Percentiles rank a stretch among this genome's conserved stretches.
phyloP scores from a whole-genome alignment of 1,284 basidiomycete species.

The Ceratorhiza oryzae-sativae region DNA sequence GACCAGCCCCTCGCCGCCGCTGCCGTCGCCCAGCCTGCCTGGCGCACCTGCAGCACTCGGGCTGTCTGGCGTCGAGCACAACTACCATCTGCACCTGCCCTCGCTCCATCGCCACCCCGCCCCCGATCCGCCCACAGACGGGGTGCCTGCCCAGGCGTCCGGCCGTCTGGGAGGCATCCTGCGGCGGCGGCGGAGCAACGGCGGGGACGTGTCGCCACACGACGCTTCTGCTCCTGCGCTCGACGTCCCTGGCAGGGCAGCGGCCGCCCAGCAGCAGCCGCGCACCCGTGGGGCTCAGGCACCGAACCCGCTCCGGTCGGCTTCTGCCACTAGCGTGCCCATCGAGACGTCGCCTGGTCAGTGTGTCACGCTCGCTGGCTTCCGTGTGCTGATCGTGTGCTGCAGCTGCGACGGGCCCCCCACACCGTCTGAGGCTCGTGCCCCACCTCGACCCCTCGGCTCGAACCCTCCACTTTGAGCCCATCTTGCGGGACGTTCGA shows the following conservation, averaged over 20 bases:
- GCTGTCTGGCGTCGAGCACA: slow-evolving; percentile 11
- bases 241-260: background rate
- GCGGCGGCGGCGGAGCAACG: slow-evolving; percentile 23
- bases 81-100: slow-evolving; percentile 26
- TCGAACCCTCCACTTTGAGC: slow-evolving; percentile 90
- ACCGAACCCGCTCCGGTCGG: background rate
- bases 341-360: background rate
- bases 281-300: background rate
- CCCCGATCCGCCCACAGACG: background rate
- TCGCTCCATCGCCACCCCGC: slow-evolving; percentile 26
- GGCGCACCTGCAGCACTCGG: background rate
- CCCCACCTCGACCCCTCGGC: slow-evolving; percentile 87
- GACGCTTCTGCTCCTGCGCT: background rate
- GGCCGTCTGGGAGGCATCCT: slow-evolving; percentile 31
- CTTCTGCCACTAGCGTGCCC: background rate
- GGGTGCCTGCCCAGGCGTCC: background rate
- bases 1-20: slow-evolving; percentile 3
- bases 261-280: background rate
- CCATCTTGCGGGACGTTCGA: slow-evolving; percentile 83
- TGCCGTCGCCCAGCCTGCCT: background rate
- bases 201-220: slow-evolving; percentile 15
- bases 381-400: background rate
- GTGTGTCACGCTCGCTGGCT: background rate
- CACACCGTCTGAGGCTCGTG: slow-evolving; percentile 75
- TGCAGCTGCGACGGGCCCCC: slow-evolving; percentile 34